Evolutionary conservation across 2,329 filamentous ascomycete genomes (phyloP).

Genomic region (Dryadomyces quercivorus): DNA sequence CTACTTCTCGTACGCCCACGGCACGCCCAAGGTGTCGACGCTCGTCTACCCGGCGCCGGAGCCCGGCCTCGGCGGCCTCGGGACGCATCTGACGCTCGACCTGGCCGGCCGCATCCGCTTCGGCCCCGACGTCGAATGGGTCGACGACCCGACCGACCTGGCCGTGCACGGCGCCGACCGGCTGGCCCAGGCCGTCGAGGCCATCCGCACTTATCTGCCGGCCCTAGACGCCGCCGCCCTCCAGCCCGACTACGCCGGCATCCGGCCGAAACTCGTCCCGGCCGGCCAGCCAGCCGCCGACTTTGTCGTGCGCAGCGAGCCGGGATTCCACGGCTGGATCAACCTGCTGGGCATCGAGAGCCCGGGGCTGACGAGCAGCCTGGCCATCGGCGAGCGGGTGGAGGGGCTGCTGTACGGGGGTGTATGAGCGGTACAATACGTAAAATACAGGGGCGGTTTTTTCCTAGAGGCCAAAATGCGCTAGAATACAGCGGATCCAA

Average conservation of each 20-base stretch:
- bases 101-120: conserved; percentile 76
- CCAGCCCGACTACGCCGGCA: conserved; percentile 76
- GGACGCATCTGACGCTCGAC: conserved; percentile 89
- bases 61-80: conserved; percentile 71
- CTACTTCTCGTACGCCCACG: conserved; percentile 74
- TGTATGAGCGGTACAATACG: too few relatives aligned
- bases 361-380: conserved; percentile 73
- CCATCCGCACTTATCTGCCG: conserved; percentile 72
- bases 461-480: background rate
- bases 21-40: conserved; percentile 50
- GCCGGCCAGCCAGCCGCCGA: conserved; percentile 60
- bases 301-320: conserved; percentile 68
- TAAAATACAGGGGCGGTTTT: too few relatives aligned
- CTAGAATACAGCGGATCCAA: background rate
- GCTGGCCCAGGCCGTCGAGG: conserved; percentile 53
- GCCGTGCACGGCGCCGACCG: conserved; percentile 46
- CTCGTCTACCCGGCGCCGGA: conserved; percentile 82
- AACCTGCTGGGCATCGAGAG: conserved; percentile 91
- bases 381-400: conserved; percentile 79
- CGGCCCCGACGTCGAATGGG: conserved; percentile 93
- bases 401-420: conserved; percentile 30
- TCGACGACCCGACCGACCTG: conserved; percentile 58
- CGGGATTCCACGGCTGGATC: conserved; percentile 70
- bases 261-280: conserved; percentile 64
- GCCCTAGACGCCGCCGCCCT: conserved; percentile 54